A percentile compares a stretch with the other conserved stretches of the same genome.
Conservation (phyloP, 2,329 filamentous ascomycete species). For the Trichoderma semiorbis region DNA sequence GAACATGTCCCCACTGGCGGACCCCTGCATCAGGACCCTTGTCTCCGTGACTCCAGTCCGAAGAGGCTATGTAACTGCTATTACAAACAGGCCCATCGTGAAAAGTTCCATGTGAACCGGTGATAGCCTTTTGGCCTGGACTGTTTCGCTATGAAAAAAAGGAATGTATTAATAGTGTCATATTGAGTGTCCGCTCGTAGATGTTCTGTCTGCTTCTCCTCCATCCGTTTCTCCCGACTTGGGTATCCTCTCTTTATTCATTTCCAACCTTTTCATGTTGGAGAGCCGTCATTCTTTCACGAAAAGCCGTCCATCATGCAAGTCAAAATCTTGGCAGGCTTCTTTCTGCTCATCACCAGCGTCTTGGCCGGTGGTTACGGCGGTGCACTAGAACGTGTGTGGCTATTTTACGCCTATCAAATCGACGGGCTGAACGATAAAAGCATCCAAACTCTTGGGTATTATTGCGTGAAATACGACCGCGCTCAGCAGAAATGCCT, state of each 20-base stretch:
- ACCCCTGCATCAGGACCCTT: not conserved
- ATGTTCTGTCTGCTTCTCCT: not conserved
- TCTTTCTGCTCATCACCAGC: not conserved
- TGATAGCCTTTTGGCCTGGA: not conserved
- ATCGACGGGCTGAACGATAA: not conserved
- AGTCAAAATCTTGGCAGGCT: not conserved
- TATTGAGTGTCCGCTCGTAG: not conserved
- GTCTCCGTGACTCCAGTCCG: not conserved
- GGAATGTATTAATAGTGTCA: not conserved
- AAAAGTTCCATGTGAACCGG: not conserved
- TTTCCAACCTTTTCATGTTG: not conserved
- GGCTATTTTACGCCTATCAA: slow-evolving; percentile 4
- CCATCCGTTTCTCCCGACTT: not conserved
- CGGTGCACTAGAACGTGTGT: not conserved
- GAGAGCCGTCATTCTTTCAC: not conserved
- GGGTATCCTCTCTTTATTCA: not conserved
- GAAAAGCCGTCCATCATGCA: not conserved
- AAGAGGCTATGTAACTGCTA: not conserved
- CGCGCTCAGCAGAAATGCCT: not conserved
- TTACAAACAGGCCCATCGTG: not conserved
- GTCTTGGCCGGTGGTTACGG: not conserved
- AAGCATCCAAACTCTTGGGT: not conserved
- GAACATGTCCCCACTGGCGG: not conserved
- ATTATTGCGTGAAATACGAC: not conserved
- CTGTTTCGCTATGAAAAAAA: too few relatives aligned